These are phyloP conservation scores for Pseudophaeomoniella oleicola DNA, from an alignment of 2,329 filamentous ascomycete genomes.

Conservation along the genomic window DNA sequence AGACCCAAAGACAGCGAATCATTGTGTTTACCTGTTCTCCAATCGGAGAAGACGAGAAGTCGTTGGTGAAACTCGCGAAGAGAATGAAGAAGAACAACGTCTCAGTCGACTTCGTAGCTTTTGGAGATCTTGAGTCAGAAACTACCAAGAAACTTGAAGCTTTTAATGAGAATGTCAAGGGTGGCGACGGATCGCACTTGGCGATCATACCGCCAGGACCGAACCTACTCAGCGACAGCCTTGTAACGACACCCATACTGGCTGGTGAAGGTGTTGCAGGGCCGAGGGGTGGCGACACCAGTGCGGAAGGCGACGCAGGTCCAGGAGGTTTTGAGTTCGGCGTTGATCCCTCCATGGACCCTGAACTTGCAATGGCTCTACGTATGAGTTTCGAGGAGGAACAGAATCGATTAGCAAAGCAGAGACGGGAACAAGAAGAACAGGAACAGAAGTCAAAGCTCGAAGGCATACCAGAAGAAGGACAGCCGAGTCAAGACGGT, in stretches of 20 bases:
- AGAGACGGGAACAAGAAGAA: constrained; percentile 60
- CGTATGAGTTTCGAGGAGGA: constrained; percentile 98
- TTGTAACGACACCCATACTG: constrained; percentile 79
- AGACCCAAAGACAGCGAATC: constrained; percentile 90
- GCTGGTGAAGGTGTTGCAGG: constrained; percentile 35
- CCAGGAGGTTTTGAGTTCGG: constrained; percentile 67
- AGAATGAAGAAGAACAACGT: constrained; percentile 99
- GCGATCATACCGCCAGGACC: constrained; percentile 82
- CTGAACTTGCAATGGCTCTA: constrained; percentile 83
- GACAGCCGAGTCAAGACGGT: constrained; percentile 48
- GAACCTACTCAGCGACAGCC: constrained; percentile 81
- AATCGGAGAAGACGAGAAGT: constrained; percentile 72
- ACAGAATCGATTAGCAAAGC: constrained; percentile 81
- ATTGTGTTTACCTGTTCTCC: constrained; percentile 94
- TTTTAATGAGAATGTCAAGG: constrained; percentile 88
- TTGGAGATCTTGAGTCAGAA: constrained; percentile 84
- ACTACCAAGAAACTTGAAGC: constrained; percentile 78
- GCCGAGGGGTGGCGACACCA: constrained; percentile 36
- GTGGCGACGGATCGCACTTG: constrained; percentile 78
- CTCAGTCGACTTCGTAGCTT: constrained; percentile 85
- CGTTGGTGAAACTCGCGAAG: constrained; percentile 76
- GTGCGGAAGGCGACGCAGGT: constrained; percentile 41
- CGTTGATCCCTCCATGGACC: constrained; percentile 81
- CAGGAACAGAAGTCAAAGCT: constrained; percentile 44
- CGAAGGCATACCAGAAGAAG: constrained; percentile 70